Conservation (phyloP, 1,139 yeast species). For the Geotrichum candidum region DNA sequence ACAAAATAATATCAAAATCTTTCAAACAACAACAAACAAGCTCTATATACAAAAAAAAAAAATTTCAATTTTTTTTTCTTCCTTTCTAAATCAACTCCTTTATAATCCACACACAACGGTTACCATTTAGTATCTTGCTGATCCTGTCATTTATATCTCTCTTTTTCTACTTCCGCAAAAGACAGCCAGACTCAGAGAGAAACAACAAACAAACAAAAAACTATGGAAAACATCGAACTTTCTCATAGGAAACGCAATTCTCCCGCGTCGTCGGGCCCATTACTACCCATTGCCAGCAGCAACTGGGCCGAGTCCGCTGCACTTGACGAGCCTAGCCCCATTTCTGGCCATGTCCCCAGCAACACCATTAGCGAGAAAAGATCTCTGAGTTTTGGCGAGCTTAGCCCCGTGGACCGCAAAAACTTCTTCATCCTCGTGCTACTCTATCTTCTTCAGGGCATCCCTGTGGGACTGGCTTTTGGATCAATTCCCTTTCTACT, state of each 20-base stretch:
- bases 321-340: conserved; percentile 8
- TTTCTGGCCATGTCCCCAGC: background rate
- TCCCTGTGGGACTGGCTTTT: conserved; percentile 92
- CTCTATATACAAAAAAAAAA: background rate
- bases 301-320: conserved; percentile 18
- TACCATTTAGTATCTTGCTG: background rate
- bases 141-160: background rate
- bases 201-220: background rate
- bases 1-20: background rate
- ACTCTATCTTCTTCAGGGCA: conserved; percentile 81
- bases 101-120: too few species aligned
- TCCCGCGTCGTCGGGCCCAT: conserved; percentile 1
- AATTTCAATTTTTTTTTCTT: background rate
- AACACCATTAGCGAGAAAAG: background rate
- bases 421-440: conserved; percentile 68
- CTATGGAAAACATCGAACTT: conserved; percentile 16
- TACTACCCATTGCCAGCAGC: conserved; percentile 12
- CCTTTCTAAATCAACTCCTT: background rate
- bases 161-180: background rate
- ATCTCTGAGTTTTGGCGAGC: conserved; percentile 20
- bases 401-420: conserved; percentile 38
- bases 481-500: conserved; percentile 92
- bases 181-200: background rate
- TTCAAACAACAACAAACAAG: background rate
- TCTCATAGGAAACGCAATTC: conserved; percentile 16